Evolutionary conservation across 805 yeast genomes (phyloP).

Genomic region (Clavispora phyllophila): DNA sequence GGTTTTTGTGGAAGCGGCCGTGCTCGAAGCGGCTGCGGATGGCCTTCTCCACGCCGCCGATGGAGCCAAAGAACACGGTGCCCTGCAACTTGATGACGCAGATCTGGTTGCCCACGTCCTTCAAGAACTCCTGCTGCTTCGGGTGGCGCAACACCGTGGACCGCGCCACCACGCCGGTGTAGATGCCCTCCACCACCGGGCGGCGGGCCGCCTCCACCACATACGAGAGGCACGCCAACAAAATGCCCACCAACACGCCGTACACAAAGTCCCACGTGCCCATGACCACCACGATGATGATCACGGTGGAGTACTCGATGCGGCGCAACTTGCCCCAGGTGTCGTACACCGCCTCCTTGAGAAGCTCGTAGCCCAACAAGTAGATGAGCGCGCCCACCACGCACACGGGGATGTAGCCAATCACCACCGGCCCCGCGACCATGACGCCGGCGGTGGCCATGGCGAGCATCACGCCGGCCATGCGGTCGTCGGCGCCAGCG

Average conservation of each 20-base stretch:
- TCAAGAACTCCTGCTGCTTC: constrained; percentile 77
- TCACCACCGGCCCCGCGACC: constrained; percentile 87
- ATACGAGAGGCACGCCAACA: constrained; percentile 90
- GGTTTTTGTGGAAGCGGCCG: constrained; percentile 43
- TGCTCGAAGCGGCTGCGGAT: constrained; percentile 63
- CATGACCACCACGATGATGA: constrained; percentile 88
- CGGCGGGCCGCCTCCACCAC: constrained; percentile 86
- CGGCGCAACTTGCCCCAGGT: constrained; percentile 69
- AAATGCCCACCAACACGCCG: constrained; percentile 86
- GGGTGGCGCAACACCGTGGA: constrained; percentile 92
- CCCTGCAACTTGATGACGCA: constrained; percentile 85
- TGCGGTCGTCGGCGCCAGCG: constrained; percentile 88
- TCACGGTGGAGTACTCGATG: constrained; percentile 80
- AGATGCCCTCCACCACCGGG: constrained; percentile 76
- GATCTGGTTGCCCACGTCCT: constrained; percentile 85
- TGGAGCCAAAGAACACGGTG: constrained; percentile 89
- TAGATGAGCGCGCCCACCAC: constrained; percentile 93
- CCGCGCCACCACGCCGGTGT: constrained; percentile 82
- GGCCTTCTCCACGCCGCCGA: constrained; percentile 80
- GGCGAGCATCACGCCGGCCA: constrained; percentile 89
- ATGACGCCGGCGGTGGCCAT: constrained; percentile 73
- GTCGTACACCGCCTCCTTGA: constrained; percentile 82
- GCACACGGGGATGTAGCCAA: constrained; percentile 91
- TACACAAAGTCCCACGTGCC: constrained; percentile 92
- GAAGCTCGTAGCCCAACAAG: constrained; percentile 81